Conservation (phyloP, 768 basidiomycete genomes). For the Rhodosporidiobolus sp. region DNA sequence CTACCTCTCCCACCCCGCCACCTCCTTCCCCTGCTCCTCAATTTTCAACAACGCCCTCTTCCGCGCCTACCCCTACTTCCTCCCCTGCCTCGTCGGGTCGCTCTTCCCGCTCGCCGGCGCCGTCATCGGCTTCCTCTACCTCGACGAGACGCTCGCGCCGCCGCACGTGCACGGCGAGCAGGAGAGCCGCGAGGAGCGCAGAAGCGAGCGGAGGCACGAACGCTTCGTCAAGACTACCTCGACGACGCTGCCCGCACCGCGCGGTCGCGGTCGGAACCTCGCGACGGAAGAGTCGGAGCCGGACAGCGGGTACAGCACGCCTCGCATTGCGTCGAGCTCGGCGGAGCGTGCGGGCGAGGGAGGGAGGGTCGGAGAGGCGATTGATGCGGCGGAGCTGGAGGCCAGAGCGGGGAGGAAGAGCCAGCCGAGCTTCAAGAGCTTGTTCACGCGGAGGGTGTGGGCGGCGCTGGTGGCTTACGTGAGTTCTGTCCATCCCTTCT, state of each 20-base stretch:
- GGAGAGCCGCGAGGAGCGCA: neutral
- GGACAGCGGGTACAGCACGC: conserved; percentile 34
- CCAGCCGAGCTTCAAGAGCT: conserved; percentile 4
- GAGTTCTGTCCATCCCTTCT: neutral
- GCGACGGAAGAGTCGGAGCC: conserved; percentile 10
- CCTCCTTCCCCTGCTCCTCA: conserved; percentile 11
- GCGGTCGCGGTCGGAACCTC: conserved; percentile 9
- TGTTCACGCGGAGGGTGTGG: conserved; percentile 14
- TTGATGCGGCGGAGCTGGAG: neutral
- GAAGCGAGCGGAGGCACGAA: conserved; percentile 2
- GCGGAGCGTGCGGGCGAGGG: neutral
- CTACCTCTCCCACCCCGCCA: conserved; percentile 37
- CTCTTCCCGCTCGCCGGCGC: conserved; percentile 37
- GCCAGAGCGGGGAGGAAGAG: neutral
- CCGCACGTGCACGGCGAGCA: neutral
- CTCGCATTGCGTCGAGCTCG: neutral
- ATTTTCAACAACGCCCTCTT: conserved; percentile 26
- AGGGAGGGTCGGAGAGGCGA: too few relatives aligned
- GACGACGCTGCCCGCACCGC: conserved; percentile 22
- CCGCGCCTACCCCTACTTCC: conserved; percentile 32
- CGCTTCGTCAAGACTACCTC: conserved; percentile 26
- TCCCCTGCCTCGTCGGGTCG: conserved; percentile 42
- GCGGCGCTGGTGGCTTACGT: conserved; percentile 26
- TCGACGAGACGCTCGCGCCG: conserved; percentile 39
- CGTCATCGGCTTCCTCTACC: conserved; percentile 36